A percentile compares a stretch with the other conserved stretches of the same genome.
phyloP scores from a whole-genome alignment of 352 stramenopile species.

The Phytophthora rubi region DNA sequence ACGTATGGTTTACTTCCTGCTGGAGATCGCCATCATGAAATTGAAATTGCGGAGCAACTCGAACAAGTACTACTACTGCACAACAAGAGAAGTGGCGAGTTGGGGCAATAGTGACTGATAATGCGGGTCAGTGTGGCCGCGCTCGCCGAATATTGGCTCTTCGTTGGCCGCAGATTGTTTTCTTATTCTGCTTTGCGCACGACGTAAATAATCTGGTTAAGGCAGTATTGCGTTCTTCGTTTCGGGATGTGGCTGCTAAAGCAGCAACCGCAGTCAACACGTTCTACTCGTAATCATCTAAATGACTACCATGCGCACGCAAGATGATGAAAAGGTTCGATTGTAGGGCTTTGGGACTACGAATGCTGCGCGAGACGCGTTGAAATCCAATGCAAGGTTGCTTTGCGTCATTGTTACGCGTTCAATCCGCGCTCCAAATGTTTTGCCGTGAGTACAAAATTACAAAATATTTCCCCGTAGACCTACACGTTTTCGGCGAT shows the following conservation, averaged over 20 bases:
- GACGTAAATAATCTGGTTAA: conserved; percentile 32
- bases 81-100: conserved; percentile 3
- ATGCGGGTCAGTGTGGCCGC: conserved; percentile 20
- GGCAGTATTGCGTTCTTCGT: too few species aligned
- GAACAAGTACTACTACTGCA: not conserved
- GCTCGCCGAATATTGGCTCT: conserved; percentile 1
- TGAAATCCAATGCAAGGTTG: conserved; percentile 24
- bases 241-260: too few species aligned
- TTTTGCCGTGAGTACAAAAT: not conserved
- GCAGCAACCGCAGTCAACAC: too few species aligned
- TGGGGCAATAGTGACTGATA: conserved; percentile 10
- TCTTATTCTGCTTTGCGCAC: conserved; percentile 14
- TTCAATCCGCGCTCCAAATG: conserved; percentile 2
- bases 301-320: too few species aligned
- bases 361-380: conserved; percentile 2
- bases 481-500: not conserved
- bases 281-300: too few species aligned
- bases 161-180: conserved; percentile 4
- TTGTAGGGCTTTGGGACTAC: not conserved
- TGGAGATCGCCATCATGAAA: conserved; percentile 9
- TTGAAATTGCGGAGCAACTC: conserved; percentile 6
- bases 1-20: not conserved
- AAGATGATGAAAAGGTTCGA: conserved; percentile 11
- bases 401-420: conserved; percentile 17
- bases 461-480: not conserved